These are phyloP conservation scores for Ceratocystiopsis minuta DNA, from an alignment of 2,329 filamentous ascomycete species.

Conservation along the genomic window DNA sequence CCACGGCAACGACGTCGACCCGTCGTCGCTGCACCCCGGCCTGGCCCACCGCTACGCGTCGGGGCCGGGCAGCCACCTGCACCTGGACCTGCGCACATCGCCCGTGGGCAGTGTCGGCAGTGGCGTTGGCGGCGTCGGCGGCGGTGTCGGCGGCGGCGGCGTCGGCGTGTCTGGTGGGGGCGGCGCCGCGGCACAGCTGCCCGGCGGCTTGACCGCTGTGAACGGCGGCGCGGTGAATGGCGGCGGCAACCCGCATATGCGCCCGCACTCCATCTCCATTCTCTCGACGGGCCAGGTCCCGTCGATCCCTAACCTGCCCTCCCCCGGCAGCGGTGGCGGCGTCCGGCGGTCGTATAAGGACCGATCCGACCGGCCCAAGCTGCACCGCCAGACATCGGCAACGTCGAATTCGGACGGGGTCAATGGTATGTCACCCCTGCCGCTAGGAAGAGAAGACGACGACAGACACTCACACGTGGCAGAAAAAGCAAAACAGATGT, in stretches of 20 bases:
- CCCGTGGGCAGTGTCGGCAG: background rate
- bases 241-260: background rate
- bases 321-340: constrained; percentile 1
- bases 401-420: background rate
- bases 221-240: too few species aligned
- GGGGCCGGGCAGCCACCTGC: too few species aligned
- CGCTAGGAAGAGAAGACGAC: background rate
- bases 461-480: background rate
- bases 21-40: background rate
- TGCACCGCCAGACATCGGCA: constrained; percentile 50
- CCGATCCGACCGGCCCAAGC: constrained; percentile 39
- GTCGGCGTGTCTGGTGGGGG: constrained; percentile 3
- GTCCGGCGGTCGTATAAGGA: constrained; percentile 39
- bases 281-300: constrained; percentile 66
- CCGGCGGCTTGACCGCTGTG: too few species aligned
- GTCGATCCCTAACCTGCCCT: constrained; percentile 35
- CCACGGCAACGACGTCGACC: background rate
- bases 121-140: background rate
- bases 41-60: background rate
- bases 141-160: background rate
- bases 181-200: constrained; percentile 6
- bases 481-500: background rate
- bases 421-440: too few species aligned
- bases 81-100: constrained; percentile 1
- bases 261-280: constrained; percentile 44